These are phyloP conservation scores for Hymenoscyphus scutula DNA, from an alignment of 2,329 filamentous ascomycete species.

Conservation along the genomic window DNA sequence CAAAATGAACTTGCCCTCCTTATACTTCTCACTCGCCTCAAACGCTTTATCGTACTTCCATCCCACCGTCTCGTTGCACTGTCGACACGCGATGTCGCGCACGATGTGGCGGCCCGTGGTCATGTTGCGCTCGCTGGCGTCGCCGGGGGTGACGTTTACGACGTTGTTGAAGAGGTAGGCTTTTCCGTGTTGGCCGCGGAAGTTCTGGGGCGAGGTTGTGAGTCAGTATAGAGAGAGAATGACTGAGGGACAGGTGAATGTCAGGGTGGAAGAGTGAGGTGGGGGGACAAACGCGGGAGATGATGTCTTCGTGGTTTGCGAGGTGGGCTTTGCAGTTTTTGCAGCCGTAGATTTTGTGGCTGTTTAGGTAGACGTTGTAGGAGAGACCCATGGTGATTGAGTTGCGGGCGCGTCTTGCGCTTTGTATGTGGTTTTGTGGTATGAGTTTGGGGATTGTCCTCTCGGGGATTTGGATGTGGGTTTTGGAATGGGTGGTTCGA, in stretches of 20 bases:
- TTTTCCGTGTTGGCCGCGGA: conserved; percentile 96
- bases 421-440: neutral
- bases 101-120: conserved; percentile 94
- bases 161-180: conserved; percentile 94
- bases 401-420: neutral
- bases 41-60: conserved; percentile 99
- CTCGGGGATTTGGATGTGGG: neutral
- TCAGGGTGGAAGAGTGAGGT: conserved; percentile 10
- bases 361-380: conserved; percentile 89
- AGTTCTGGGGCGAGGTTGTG: conserved; percentile 62
- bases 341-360: conserved; percentile 86
- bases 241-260: conserved; percentile 11
- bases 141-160: conserved; percentile 82
- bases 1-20: conserved; percentile 97
- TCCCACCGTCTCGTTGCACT: conserved; percentile 89
- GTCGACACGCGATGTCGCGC: conserved; percentile 84
- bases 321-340: conserved; percentile 95
- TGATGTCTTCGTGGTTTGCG: conserved; percentile 92
- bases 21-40: conserved; percentile 91
- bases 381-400: conserved; percentile 70
- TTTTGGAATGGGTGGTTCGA: too few species aligned
- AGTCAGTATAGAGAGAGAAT: conserved; percentile 8
- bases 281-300: conserved; percentile 71
- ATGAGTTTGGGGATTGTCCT: neutral
- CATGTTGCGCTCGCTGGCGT: conserved; percentile 95